These are phyloP conservation scores for Chrysanthemum seticuspe DNA, from an alignment of 129 eudicot species.

Conservation along the genomic window DNA sequence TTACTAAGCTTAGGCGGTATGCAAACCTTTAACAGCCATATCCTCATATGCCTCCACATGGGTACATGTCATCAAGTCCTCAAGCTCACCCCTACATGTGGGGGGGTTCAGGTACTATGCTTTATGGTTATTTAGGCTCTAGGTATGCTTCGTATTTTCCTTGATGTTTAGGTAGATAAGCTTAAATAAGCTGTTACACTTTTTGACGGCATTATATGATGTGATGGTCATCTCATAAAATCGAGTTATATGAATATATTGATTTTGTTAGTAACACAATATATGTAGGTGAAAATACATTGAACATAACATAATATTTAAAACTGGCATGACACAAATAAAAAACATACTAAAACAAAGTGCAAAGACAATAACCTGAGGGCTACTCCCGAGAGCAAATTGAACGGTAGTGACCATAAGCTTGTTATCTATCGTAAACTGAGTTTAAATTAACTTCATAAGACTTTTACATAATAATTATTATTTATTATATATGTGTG, in stretches of 20 bases:
- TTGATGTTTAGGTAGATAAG: conserved; percentile 4
- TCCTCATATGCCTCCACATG: conserved; percentile 97
- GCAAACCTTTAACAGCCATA: conserved; percentile 65
- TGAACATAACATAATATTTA: conserved; percentile 7
- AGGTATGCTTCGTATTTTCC: not conserved
- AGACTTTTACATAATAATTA: too few species aligned
- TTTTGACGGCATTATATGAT: too few species aligned
- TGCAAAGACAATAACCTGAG: conserved; percentile 62
- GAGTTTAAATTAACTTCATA: too few species aligned
- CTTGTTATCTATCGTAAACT: too few species aligned
- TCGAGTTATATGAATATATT: too few species aligned
- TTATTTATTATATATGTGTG: too few species aligned
- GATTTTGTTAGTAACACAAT: too few species aligned
- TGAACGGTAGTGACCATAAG: too few species aligned
- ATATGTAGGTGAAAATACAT: not conserved
- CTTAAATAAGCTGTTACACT: not conserved
- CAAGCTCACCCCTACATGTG: conserved; percentile 87
- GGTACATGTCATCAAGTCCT: conserved; percentile 83
- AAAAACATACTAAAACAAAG: not conserved
- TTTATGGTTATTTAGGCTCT: conserved; percentile 14
- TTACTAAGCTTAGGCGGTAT: conserved; percentile 26
- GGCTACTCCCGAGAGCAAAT: conserved; percentile 27
- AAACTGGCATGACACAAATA: not conserved
- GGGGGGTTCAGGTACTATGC: conserved; percentile 71
- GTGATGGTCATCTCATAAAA: too few species aligned